A percentile compares a stretch with the other conserved stretches of the same genome.
Evolutionary conservation across 352 stramenopile genomes (phyloP).

Genomic region (Phytophthora podocarpi): DNA sequence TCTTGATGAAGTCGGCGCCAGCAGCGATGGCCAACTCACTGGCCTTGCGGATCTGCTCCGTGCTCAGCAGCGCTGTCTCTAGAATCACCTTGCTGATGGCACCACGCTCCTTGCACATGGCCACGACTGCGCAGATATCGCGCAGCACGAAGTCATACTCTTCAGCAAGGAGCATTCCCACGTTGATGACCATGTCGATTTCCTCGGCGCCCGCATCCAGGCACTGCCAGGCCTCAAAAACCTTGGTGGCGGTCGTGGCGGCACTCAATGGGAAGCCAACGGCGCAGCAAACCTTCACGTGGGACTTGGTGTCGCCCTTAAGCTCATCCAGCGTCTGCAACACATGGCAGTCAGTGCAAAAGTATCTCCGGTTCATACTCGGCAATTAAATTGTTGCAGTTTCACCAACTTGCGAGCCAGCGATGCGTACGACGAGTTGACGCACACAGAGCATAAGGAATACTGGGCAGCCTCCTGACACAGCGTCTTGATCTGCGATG

Average conservation of each 20-base stretch:
- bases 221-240: slow-evolving; percentile 70
- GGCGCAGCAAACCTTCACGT: slow-evolving; percentile 84
- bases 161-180: slow-evolving; percentile 60
- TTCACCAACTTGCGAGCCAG: slow-evolving; percentile 55
- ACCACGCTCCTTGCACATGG: slow-evolving; percentile 63
- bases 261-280: slow-evolving; percentile 84
- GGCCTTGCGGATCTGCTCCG: slow-evolving; percentile 71
- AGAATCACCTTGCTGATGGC: slow-evolving; percentile 86
- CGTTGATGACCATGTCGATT: slow-evolving; percentile 91
- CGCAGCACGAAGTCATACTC: slow-evolving; percentile 79
- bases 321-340: slow-evolving; percentile 51
- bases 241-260: slow-evolving; percentile 62
- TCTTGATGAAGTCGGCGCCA: slow-evolving; percentile 89
- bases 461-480: slow-evolving; percentile 74
- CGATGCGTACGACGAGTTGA: slow-evolving; percentile 77
- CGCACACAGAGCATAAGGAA: slow-evolving; percentile 80
- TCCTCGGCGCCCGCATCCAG: slow-evolving; percentile 78
- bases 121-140: slow-evolving; percentile 74
- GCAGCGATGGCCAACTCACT: slow-evolving; percentile 70
- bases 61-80: slow-evolving; percentile 77
- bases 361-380: too few species aligned
- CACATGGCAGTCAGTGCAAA: too few species aligned
- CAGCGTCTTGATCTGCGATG: slow-evolving; percentile 64
- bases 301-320: slow-evolving; percentile 34
- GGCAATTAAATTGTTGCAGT: background rate